Conservation (phyloP, 163 green algal genomes). For the Botryococcus braunii region DNA sequence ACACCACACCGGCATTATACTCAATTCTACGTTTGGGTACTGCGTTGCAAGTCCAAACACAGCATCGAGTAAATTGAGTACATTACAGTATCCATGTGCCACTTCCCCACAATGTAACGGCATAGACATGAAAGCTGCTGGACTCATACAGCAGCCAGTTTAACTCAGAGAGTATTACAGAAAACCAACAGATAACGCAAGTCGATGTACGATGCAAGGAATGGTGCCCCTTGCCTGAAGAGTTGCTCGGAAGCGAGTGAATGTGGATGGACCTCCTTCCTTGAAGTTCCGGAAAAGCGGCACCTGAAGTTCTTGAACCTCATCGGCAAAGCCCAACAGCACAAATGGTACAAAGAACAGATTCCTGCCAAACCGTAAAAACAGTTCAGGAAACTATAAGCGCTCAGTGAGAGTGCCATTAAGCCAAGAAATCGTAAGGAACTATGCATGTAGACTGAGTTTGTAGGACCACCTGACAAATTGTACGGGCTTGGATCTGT, state of each 20-base stretch:
- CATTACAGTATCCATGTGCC: neutral
- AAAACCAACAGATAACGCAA: neutral
- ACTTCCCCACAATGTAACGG: neutral
- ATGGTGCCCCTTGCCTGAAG: constrained; percentile 1
- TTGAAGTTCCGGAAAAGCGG: constrained; percentile 7
- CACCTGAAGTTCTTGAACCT: constrained; percentile 9
- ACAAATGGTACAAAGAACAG: constrained; percentile 7
- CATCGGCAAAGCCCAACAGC: constrained; percentile 11
- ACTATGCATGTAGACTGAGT: neutral
- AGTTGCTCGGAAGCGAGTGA: constrained; percentile 9
- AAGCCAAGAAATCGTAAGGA: neutral
- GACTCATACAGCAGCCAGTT: neutral
- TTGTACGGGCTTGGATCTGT: constrained; percentile 10
- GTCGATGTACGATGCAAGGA: neutral
- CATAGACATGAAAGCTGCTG: too few relatives aligned
- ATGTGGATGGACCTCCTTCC: constrained; percentile 4
- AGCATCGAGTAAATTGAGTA: neutral
- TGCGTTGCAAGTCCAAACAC: neutral
- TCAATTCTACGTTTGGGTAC: neutral
- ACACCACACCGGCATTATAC: neutral
- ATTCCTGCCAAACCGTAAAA: constrained; percentile 4
- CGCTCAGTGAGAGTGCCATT: neutral
- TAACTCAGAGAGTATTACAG: too few relatives aligned
- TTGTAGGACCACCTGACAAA: constrained; percentile 3
- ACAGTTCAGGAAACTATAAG: neutral